Conservation (phyloP, 2,329 filamentous ascomycete species). For the Simplicillium sp. region DNA sequence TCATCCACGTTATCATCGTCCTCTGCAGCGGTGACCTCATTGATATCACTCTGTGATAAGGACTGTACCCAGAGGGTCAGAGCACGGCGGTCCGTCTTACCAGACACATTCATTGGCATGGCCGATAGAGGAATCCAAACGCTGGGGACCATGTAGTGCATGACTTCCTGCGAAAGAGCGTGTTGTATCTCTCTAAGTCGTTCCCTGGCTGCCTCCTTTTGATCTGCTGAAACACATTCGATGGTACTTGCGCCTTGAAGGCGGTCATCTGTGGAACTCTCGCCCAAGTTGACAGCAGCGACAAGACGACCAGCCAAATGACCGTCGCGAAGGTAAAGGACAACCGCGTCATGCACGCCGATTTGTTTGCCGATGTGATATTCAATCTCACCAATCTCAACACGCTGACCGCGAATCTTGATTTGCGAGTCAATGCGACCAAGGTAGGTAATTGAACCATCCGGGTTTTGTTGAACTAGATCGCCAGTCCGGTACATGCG, state of each 20-base stretch:
- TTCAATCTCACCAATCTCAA: conserved; percentile 26
- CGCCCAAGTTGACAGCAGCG: not conserved
- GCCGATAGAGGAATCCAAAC: not conserved
- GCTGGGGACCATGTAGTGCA: not conserved
- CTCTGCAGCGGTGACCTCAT: not conserved
- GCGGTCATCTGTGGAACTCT: not conserved
- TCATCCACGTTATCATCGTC: not conserved
- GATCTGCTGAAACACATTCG: not conserved
- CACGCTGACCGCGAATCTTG: conserved; percentile 42
- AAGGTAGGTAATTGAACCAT: conserved; percentile 26
- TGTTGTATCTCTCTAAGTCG: not conserved
- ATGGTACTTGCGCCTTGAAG: too few species aligned
- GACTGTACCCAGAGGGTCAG: not conserved
- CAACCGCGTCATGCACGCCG: not conserved
- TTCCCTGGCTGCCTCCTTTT: not conserved
- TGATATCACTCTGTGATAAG: not conserved
- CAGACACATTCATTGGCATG: not conserved
- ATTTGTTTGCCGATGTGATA: not conserved
- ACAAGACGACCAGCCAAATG: not conserved
- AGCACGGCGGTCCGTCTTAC: not conserved
- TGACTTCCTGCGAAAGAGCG: not conserved
- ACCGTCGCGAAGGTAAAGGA: not conserved
- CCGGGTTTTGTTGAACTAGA: conserved; percentile 12
- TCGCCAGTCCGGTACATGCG: conserved; percentile 7
- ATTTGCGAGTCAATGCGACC: conserved; percentile 43